Base-by-base conservation (phyloP, 305 asterid genomes). In the Vinca major region DNA sequence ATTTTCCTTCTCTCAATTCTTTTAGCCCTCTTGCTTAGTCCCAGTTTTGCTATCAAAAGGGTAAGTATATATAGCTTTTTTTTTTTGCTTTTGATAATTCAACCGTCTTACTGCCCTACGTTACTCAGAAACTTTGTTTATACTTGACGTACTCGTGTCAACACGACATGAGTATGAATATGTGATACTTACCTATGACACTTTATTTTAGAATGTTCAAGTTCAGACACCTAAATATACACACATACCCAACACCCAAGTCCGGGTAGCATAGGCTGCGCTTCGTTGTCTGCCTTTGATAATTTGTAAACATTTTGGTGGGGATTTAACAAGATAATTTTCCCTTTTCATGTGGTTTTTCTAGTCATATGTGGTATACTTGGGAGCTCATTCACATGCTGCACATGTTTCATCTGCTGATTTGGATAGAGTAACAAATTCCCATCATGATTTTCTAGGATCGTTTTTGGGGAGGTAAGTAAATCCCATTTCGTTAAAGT, bases 351-450 rank as follows among this genome's bases (percentile, higher is more conserved):
- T 52, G 19, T 66, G 65, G 14, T 70, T 73, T 49, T 67, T 14
- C 16, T 81, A 93, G 98, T 85, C 95, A 52, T 93, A 80, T 81
- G 94, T 93, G 74, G 97, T 90, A 61, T 93, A 93, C 80, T 75
- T 93, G 88, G 99, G 99, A 78, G 89, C 90, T 70, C 97, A 93
- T 75, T 78, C 86, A 68, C 94, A 87, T 73, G 90, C 94, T 74
- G 44, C 66, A 33, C 80, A 71, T 53, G 75, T 76, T 62, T 77
- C 89, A 67, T 73, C 87, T 49, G 17, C n/a, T 73, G 88, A 89
- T 71, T 80, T 75, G 71, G 87, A 88, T 56, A 80, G 80, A 63
- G 91, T 78, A 40, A 85, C 79, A 58, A 79, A 89, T 37, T 84
- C 86, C 14, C 97, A 90, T 82, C 81, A 80, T 72, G 72, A 87